A percentile compares a stretch with the other conserved stretches of the same genome.
Evolutionary conservation across 805 yeast species (phyloP).

Genomic region (Priceomyces medius): DNA sequence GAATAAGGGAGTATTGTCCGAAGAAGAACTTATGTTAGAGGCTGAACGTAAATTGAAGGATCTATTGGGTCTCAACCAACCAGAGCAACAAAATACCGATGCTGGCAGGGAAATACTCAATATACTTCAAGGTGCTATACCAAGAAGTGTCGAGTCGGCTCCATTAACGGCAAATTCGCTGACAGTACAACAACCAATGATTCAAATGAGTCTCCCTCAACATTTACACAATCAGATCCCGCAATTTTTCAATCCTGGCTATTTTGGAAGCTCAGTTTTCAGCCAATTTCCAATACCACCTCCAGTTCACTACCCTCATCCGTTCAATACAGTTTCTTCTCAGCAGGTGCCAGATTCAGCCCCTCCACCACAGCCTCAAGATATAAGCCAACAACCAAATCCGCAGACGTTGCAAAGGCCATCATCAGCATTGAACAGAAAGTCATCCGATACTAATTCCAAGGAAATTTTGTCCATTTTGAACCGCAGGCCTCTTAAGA

Average conservation of each 20-base stretch:
- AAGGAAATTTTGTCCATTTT: conserved; percentile 45
- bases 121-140: conserved; percentile 47
- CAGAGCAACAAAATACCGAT: conserved; percentile 40
- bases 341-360: conserved; percentile 1
- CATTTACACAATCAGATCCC: conserved; percentile 29
- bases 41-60: conserved; percentile 67
- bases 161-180: conserved; percentile 3
- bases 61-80: conserved; percentile 55
- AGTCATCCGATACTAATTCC: conserved; percentile 32
- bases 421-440: conserved; percentile 30
- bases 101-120: conserved; percentile 78
- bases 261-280: conserved; percentile 4
- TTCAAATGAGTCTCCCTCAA: conserved; percentile 32
- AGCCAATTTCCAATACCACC: conserved; percentile 9
- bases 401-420: conserved; percentile 43
- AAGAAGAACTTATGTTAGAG: conserved; percentile 56
- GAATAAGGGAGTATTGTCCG: conserved; percentile 49
- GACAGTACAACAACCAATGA: conserved; percentile 6
- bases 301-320: conserved; percentile 8
- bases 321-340: conserved; percentile 5
- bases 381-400: conserved; percentile 20
- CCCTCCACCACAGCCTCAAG: background rate
- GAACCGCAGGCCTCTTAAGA: conserved; percentile 21
- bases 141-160: conserved; percentile 6
- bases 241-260: conserved; percentile 11